phyloP scores from a whole-genome alignment of 2,329 filamentous ascomycete genomes.

The Penicillium sclerotigenum region DNA sequence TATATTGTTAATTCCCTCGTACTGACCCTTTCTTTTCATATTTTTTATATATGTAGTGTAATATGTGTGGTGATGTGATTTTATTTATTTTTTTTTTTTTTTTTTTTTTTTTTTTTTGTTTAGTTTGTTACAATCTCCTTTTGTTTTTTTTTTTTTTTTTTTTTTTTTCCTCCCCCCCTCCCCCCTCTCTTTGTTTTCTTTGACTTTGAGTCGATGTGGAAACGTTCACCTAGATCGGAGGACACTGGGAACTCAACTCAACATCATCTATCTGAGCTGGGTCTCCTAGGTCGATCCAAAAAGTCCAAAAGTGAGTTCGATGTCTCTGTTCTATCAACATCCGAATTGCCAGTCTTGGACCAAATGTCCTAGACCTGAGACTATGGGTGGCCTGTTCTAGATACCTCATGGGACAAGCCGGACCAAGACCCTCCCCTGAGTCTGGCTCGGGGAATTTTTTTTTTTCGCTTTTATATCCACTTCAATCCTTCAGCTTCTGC shows the following conservation, averaged over 20 bases:
- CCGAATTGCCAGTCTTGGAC: neutral
- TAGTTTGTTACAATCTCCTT: slow-evolving; percentile 4
- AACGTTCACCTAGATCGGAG: slow-evolving; percentile 42
- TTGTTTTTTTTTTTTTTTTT: slow-evolving; percentile 8
- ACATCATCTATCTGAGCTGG: slow-evolving; percentile 33
- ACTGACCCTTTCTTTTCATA: too few species aligned
- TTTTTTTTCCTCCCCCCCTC: neutral
- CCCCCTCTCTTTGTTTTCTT: slow-evolving; percentile 16
- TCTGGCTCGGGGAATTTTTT: neutral
- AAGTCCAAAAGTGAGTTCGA: slow-evolving; percentile 27
- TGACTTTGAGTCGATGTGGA: slow-evolving; percentile 38
- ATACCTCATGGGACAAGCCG: neutral
- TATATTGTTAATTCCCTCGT: too few species aligned
- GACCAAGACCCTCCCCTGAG: slow-evolving; percentile 3
- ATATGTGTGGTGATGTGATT: too few species aligned
- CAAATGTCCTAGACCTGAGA: slow-evolving; percentile 21
- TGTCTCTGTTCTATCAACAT: neutral
- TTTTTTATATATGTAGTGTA: too few species aligned
- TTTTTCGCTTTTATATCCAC: slow-evolving; percentile 5
- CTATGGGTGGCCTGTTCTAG: slow-evolving; percentile 10
- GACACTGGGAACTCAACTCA: slow-evolving; percentile 37
- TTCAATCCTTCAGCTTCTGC: slow-evolving; percentile 2
- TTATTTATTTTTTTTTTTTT: neutral
- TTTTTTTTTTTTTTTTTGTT: neutral
- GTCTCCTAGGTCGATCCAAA: slow-evolving; percentile 37